Conservation (phyloP, 345 rosid species). For the Dipteronia dyeriana region DNA sequence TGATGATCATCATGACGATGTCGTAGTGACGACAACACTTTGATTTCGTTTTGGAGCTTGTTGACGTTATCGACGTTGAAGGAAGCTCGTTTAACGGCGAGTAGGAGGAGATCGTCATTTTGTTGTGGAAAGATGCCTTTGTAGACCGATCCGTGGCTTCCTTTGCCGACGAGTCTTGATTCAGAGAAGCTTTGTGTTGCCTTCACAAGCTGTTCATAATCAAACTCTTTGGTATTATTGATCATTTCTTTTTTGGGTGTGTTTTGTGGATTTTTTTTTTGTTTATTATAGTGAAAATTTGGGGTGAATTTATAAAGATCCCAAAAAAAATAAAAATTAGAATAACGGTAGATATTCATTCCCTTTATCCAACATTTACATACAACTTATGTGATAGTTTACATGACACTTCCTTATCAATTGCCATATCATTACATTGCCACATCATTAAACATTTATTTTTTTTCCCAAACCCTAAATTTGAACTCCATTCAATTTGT, state of each 20-base stretch:
- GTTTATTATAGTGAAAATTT: too few relatives aligned
- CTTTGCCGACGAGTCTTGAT: slow-evolving; percentile 63
- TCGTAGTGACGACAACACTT: slow-evolving; percentile 48
- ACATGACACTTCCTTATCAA: too few relatives aligned
- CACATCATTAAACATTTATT: too few relatives aligned
- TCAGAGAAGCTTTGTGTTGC: slow-evolving; percentile 62
- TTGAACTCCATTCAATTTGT: too few relatives aligned
- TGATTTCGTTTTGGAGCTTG: slow-evolving; percentile 62
- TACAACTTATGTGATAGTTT: too few relatives aligned
- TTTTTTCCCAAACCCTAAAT: too few relatives aligned
- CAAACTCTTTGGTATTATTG: slow-evolving; percentile 36
- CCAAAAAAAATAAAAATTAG: too few relatives aligned
- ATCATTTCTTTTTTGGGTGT: slow-evolving; percentile 3
- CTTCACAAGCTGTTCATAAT: slow-evolving; percentile 49
- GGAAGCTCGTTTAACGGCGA: slow-evolving; percentile 56
- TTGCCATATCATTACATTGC: too few relatives aligned
- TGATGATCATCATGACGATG: neutral
- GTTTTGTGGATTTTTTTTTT: neutral
- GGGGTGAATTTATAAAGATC: too few relatives aligned
- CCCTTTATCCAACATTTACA: too few relatives aligned
- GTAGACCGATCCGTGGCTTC: slow-evolving; percentile 76
- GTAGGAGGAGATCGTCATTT: neutral
- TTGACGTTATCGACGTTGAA: slow-evolving; percentile 33
- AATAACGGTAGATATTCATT: too few relatives aligned
- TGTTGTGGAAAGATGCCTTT: slow-evolving; percentile 35